A percentile compares a stretch with the other conserved stretches of the same genome.
Evolutionary conservation across 352 stramenopile species (phyloP).

Genomic region (Elongisporangium senticosum): DNA sequence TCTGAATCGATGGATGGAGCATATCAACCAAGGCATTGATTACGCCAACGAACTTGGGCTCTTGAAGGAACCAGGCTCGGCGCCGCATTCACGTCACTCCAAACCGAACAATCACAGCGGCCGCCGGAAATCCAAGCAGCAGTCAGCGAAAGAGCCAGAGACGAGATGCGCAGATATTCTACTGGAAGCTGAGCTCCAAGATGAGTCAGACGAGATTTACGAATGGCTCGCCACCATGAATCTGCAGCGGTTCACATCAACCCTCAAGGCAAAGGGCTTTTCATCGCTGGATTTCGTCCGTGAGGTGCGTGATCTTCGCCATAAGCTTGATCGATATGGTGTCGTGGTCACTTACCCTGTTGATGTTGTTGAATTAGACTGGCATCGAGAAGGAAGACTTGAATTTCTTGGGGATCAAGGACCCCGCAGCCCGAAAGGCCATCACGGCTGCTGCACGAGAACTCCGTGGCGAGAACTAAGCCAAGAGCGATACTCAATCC

Average conservation of each 20-base stretch:
- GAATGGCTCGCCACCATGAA: slow-evolving; percentile 64
- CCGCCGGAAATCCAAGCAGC: slow-evolving; percentile 5
- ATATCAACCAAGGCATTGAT: slow-evolving; percentile 74
- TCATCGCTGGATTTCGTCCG: slow-evolving; percentile 77
- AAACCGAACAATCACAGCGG: slow-evolving; percentile 31
- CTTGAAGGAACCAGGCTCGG: slow-evolving; percentile 9
- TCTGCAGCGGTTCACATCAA: slow-evolving; percentile 47
- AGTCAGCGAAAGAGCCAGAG: slow-evolving; percentile 10
- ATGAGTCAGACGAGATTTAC: slow-evolving; percentile 55
- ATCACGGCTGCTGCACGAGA: slow-evolving; percentile 55
- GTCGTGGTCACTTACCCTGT: background rate
- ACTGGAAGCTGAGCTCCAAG: slow-evolving; percentile 1
- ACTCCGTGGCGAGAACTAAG: slow-evolving; percentile 38
- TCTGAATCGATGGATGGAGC: slow-evolving; percentile 61
- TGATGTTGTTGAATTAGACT: slow-evolving; percentile 35
- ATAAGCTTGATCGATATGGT: background rate
- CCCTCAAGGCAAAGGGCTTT: slow-evolving; percentile 78
- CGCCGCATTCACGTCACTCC: background rate
- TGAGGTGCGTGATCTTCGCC: slow-evolving; percentile 38
- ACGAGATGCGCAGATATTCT: slow-evolving; percentile 4
- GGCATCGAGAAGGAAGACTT: slow-evolving; percentile 82
- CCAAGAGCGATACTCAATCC: background rate
- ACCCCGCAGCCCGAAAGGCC: slow-evolving; percentile 44
- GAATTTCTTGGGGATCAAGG: slow-evolving; percentile 82
- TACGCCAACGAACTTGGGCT: slow-evolving; percentile 49